These are phyloP conservation scores for Clavispora carvajalis DNA, from an alignment of 805 yeast species.

Conservation along the genomic window DNA sequence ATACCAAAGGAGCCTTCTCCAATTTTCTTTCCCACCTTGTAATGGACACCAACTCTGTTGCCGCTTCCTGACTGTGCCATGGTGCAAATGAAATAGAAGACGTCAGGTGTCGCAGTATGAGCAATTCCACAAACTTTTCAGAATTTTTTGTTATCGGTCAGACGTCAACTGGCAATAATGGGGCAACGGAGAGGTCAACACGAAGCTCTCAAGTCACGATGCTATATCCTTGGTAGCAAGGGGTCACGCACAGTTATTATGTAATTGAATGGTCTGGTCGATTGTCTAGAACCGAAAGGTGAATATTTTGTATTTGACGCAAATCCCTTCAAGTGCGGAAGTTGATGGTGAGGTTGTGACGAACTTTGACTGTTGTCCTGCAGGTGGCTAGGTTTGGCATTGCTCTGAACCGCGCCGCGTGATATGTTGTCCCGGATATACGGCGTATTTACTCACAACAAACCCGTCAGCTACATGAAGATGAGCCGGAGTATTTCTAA, in stretches of 20 bases:
- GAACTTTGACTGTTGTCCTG: background rate
- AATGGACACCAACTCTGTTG: constrained; percentile 87
- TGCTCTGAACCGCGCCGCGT: background rate
- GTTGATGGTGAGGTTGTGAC: background rate
- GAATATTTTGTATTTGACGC: background rate
- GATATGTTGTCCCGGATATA: background rate
- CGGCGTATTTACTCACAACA: too few relatives aligned
- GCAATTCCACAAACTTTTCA: too few relatives aligned
- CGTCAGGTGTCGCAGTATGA: too few relatives aligned
- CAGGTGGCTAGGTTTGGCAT: background rate
- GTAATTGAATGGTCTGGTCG: background rate
- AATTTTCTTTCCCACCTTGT: constrained; percentile 93
- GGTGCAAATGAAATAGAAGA: background rate
- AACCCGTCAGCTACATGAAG: too few relatives aligned
- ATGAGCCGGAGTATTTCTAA: too few relatives aligned
- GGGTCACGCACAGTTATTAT: background rate
- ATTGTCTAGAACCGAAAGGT: background rate
- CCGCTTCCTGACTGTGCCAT: constrained; percentile 42
- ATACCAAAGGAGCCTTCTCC: constrained; percentile 99
- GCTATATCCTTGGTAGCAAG: background rate
- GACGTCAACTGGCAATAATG: background rate
- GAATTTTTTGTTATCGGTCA: background rate
- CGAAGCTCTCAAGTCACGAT: background rate
- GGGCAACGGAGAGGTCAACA: background rate
- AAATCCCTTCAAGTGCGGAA: background rate